These are phyloP conservation scores for Amanita subjunquillea DNA, from an alignment of 768 basidiomycete genomes.

Conservation along the genomic window DNA sequence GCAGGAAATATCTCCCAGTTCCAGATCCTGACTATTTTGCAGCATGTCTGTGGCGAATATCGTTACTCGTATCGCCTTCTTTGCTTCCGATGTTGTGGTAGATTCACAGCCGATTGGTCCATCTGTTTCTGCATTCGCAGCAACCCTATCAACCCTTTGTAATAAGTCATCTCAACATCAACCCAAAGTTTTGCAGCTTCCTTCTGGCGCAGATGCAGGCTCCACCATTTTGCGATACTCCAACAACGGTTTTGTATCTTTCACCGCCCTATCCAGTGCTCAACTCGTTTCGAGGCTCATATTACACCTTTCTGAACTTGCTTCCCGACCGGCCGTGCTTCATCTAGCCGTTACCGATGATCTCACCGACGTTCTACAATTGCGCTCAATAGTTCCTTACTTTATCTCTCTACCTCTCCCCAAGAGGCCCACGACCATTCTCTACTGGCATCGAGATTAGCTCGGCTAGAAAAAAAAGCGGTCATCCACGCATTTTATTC, in stretches of 20 bases:
- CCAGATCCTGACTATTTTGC: too few relatives aligned
- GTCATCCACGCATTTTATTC: conserved; percentile 82
- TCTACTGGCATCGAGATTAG: conserved; percentile 74
- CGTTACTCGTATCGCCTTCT: conserved; percentile 55
- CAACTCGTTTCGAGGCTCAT: conserved; percentile 1
- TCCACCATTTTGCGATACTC: conserved; percentile 1
- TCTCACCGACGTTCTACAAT: conserved; percentile 64
- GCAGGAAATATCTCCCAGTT: too few relatives aligned
- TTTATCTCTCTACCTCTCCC: conserved; percentile 68
- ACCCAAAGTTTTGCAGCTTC: neutral
- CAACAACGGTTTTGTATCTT: neutral
- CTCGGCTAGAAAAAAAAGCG: conserved; percentile 55
- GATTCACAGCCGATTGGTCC: conserved; percentile 31
- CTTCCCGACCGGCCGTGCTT: conserved; percentile 1
- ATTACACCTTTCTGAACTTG: conserved; percentile 3
- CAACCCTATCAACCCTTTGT: neutral
- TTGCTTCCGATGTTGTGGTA: conserved; percentile 58
- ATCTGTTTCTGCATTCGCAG: neutral
- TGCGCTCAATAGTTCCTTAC: conserved; percentile 73
- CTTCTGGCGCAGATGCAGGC: neutral
- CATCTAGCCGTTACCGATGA: conserved; percentile 21
- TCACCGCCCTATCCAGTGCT: neutral
- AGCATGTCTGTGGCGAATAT: neutral
- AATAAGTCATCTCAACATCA: neutral
- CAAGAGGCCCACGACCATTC: conserved; percentile 89